Conservation (phyloP, 73 alveolate species). For the Durusdinium trenchii region DNA sequence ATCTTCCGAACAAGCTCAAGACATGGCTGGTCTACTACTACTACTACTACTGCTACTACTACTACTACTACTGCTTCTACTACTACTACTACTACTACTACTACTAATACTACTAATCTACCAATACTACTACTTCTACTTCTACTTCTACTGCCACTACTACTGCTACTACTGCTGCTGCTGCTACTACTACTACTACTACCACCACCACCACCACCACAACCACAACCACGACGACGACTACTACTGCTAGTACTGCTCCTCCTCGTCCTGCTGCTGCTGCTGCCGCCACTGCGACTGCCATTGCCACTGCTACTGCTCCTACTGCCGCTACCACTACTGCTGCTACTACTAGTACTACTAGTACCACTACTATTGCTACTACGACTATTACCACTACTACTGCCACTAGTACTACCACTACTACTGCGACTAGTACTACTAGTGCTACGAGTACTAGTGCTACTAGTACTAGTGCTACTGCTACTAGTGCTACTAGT, state of each 20-base stretch:
- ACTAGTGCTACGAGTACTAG: not conserved
- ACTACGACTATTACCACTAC: not conserved
- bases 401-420: not conserved
- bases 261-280: not conserved
- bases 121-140: not conserved
- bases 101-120: not conserved
- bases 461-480: not conserved
- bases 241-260: not conserved
- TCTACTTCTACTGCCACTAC: not conserved
- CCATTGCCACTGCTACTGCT: not conserved
- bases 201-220: not conserved
- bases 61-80: too few species aligned
- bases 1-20: too few species aligned
- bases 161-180: not conserved
- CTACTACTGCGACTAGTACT: not conserved
- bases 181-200: not conserved
- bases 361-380: not conserved
- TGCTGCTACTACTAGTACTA: not conserved
- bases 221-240: not conserved
- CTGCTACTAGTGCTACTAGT: not conserved
- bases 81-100: not conserved
- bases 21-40: too few species aligned
- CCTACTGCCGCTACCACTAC: not conserved
- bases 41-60: too few species aligned
- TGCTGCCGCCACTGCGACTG: not conserved